Evolutionary conservation across 139 green algal species (phyloP), one percentile per base, ranked within the genome.

Genomic region (Raphidocelis subcapitata): DNA sequence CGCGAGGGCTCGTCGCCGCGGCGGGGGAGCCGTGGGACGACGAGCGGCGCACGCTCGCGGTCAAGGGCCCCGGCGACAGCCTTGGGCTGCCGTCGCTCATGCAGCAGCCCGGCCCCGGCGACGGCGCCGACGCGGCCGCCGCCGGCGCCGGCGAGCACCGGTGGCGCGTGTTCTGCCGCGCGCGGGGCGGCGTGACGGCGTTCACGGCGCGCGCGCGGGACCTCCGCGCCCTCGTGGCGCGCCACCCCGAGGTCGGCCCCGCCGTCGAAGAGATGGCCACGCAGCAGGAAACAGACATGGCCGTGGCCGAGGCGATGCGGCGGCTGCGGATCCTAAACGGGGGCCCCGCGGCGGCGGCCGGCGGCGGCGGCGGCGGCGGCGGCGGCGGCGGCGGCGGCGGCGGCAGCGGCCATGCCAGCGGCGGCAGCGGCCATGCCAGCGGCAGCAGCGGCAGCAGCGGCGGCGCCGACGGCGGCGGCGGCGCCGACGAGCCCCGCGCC

Each of bases 221-320:
- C 63, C 32, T 85, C 20, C 57, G 56, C 28, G 47, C 47, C 37
- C 51, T 82, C 51, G 70, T 77, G 10, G 21, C 62, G 51, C 21
- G n/a, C 3, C 71, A 82, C 51, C 79, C 79, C 8, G 79, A 85
- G 65, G 62, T 85, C 31, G 79, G 29, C 49, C 20, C 28, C n/a
- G 65, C 60, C 10, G 71, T 85, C 65, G 61, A 74, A 33, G 59
- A 77, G 74, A 79, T 85, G 28, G 74, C 62, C 18, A 77, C 62
- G 20, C 74, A 81, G 65, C 74, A 81, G 46, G 74, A 81, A 54
- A 82, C 79, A 1, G 79, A 85, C 54, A 60, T 77, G 63, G 75
- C 76, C 65, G 74, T 85, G 51, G 74, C 79, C 2, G 79, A 85
- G 60, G 79, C 79, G 18, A 79, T 85, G 74, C 59, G 79, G 74